These are phyloP conservation scores for Diutina mesorugosa DNA, from an alignment of 1,139 yeast species.

Conservation along the genomic window DNA sequence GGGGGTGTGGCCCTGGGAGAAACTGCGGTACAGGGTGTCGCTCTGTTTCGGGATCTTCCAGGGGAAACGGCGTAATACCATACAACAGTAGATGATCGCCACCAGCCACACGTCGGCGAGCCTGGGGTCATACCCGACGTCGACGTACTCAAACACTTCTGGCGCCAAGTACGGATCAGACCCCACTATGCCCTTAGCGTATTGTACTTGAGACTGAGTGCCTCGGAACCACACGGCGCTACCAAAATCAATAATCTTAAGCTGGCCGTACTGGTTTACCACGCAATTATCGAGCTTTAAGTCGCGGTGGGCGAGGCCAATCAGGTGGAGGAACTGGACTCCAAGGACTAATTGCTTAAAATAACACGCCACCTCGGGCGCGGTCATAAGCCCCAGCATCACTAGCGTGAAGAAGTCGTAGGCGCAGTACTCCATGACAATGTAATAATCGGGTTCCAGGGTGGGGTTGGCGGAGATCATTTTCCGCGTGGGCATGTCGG, in stretches of 20 bases:
- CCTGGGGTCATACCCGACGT: slow-evolving; percentile 67
- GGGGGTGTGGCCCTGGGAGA: slow-evolving; percentile 12
- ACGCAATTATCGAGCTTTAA: slow-evolving; percentile 71
- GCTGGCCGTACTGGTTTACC: slow-evolving; percentile 44
- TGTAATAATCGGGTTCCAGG: slow-evolving; percentile 30
- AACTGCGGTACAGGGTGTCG: slow-evolving; percentile 40
- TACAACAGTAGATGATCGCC: slow-evolving; percentile 92
- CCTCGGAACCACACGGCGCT: slow-evolving; percentile 30
- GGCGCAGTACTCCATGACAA: slow-evolving; percentile 68
- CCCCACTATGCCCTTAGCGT: slow-evolving; percentile 74
- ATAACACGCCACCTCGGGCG: slow-evolving; percentile 50
- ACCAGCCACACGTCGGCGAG: slow-evolving; percentile 93
- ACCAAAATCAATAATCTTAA: slow-evolving; percentile 69
- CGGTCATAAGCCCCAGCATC: slow-evolving; percentile 55
- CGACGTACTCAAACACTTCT: slow-evolving; percentile 51
- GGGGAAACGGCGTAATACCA: slow-evolving; percentile 88
- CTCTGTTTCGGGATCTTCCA: slow-evolving; percentile 81
- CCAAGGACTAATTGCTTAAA: slow-evolving; percentile 57
- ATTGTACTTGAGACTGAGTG: slow-evolving; percentile 13
- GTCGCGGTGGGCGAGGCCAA: slow-evolving; percentile 70
- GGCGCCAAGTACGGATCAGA: slow-evolving; percentile 98
- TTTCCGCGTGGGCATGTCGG: slow-evolving; percentile 15
- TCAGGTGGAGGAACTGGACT: slow-evolving; percentile 44
- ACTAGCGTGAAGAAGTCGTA: slow-evolving; percentile 68
- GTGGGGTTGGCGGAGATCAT: neutral